These are phyloP conservation scores for Podaxis sp. DNA, from an alignment of 768 basidiomycete genomes.

Conservation along the genomic window DNA sequence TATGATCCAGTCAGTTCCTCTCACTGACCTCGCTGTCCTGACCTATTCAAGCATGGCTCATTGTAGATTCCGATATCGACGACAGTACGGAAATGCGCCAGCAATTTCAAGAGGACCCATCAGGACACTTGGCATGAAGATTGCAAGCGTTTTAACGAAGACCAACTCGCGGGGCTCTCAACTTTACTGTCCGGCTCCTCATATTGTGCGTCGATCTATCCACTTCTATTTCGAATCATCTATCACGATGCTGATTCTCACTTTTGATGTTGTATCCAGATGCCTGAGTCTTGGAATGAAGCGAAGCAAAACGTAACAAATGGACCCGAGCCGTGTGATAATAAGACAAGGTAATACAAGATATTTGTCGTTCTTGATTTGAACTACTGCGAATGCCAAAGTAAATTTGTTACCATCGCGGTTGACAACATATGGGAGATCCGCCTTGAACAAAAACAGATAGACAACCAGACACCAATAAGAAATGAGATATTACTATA, in stretches of 20 bases:
- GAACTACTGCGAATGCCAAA: background rate
- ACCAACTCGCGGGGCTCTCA: slow-evolving; percentile 79
- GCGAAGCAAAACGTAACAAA: background rate
- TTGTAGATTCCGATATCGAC: slow-evolving; percentile 77
- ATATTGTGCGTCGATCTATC: slow-evolving; percentile 54
- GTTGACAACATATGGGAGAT: background rate
- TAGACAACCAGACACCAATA: background rate
- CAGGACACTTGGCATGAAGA: slow-evolving; percentile 93
- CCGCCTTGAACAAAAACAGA: background rate
- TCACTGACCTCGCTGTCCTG: slow-evolving; percentile 6
- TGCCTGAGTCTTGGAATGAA: background rate
- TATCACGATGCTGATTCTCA: background rate
- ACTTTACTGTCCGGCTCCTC: slow-evolving; percentile 86
- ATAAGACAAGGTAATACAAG: background rate
- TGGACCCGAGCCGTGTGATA: background rate
- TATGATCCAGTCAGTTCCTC: slow-evolving; percentile 69
- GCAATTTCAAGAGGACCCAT: slow-evolving; percentile 79
- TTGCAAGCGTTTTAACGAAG: slow-evolving; percentile 80
- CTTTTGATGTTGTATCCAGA: background rate
- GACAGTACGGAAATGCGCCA: slow-evolving; percentile 77
- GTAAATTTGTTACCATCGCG: background rate
- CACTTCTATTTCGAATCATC: background rate
- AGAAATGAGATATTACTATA: background rate
- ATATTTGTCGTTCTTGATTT: background rate
- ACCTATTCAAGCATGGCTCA: slow-evolving; percentile 16